Percentiles rank a stretch among this genome's conserved stretches.
Evolutionary conservation across 2,329 filamentous ascomycete species (phyloP).

Genomic region (Parastagonospora avenae): DNA sequence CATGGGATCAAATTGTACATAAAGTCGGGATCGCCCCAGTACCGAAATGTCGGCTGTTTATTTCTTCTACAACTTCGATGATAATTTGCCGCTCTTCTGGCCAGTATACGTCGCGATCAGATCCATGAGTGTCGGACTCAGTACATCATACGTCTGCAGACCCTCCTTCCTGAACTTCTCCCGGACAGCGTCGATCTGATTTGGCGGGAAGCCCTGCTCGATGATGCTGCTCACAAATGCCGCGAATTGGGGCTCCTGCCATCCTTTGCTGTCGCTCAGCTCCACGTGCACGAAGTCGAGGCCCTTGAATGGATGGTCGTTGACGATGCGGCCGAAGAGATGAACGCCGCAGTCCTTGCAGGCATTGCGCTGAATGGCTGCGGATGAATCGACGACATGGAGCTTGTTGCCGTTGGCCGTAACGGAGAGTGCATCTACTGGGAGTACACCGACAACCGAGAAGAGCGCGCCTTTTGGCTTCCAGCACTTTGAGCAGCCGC

Average conservation of each 20-base stretch:
- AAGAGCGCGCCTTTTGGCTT: conserved; percentile 69
- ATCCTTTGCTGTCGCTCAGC: conserved; percentile 64
- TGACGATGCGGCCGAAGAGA: conserved; percentile 70
- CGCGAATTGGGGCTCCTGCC: conserved; percentile 74
- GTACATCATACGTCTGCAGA: conserved; percentile 66
- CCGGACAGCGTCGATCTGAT: conserved; percentile 61
- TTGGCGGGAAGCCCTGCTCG: conserved; percentile 67
- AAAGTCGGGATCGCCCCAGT: no score
- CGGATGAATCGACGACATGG: conserved; percentile 57
- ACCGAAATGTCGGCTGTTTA: no score
- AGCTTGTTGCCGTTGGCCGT: conserved; percentile 65
- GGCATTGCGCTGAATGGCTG: conserved; percentile 61
- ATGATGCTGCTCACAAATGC: conserved; percentile 71
- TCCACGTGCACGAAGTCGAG: conserved; percentile 73
- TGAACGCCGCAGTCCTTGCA: conserved; percentile 58
- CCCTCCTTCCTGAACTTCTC: conserved; percentile 59
- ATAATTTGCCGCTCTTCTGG: conserved; percentile 49
- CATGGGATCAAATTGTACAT: no score
- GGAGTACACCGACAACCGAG: conserved; percentile 66
- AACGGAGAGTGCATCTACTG: conserved; percentile 60
- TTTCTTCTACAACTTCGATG: conserved; percentile 25
- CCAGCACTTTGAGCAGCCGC: conserved; percentile 75
- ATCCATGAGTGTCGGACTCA: conserved; percentile 69
- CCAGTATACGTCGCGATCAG: conserved; percentile 56
- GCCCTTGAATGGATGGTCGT: conserved; percentile 69